Conservation (phyloP, 371 early-diverging fungal genomes). For the Rhizopus stolonifer region DNA sequence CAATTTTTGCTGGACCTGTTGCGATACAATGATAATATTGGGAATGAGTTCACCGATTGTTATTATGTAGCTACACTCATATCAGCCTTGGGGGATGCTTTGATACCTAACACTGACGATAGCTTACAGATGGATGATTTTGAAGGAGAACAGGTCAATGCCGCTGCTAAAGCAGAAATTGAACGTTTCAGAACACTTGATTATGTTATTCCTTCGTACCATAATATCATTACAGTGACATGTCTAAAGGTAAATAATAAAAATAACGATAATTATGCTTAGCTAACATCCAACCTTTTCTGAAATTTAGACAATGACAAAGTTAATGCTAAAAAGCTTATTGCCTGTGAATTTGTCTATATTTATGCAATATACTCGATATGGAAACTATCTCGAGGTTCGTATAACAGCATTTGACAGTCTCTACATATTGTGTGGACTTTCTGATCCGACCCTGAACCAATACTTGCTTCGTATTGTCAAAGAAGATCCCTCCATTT, state of each 20-base stretch:
- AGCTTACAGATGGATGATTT: conserved; percentile 41
- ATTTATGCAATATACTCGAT: conserved; percentile 66
- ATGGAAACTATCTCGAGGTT: conserved; percentile 65
- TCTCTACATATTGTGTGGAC: conserved; percentile 61
- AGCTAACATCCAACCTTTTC: not conserved
- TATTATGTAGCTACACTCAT: conserved; percentile 79
- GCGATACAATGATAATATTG: conserved; percentile 89
- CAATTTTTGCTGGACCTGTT: conserved; percentile 75
- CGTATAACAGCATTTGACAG: conserved; percentile 68
- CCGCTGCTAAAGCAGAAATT: conserved; percentile 69
- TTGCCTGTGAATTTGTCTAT: conserved; percentile 62
- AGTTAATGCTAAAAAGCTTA: conserved; percentile 61
- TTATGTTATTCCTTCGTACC: conserved; percentile 80
- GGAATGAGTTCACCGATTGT: conserved; percentile 83
- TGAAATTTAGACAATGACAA: conserved; percentile 32
- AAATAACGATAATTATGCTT: not conserved
- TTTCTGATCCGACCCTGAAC: conserved; percentile 43
- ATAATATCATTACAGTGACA: conserved; percentile 79
- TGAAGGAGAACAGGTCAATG: conserved; percentile 54
- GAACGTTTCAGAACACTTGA: conserved; percentile 81
- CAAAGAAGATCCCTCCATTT: conserved; percentile 59
- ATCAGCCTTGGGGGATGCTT: conserved; percentile 67
- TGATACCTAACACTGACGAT: conserved; percentile 57
- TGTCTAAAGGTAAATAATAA: conserved; percentile 63
- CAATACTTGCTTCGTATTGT: conserved; percentile 59